phyloP scores from a whole-genome alignment of 1,284 basidiomycete species.

The Ustilago hordei region DNA sequence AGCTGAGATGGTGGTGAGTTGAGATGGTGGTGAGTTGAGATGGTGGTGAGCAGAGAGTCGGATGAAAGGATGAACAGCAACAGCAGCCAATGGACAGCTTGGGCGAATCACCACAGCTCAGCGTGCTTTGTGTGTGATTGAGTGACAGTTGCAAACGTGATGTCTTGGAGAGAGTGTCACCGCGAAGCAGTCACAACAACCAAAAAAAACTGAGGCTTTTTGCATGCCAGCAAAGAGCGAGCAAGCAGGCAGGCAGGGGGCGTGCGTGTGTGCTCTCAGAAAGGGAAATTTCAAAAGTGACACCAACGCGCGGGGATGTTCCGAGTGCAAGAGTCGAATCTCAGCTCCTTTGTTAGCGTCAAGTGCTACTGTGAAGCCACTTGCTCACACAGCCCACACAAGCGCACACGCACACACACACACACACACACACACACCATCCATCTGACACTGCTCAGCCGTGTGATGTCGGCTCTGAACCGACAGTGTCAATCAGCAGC shows the following conservation, averaged over 20 bases:
- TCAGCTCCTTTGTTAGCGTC: neutral
- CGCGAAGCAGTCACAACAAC: neutral
- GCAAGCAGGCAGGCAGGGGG: neutral
- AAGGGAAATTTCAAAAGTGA: conserved; percentile 5
- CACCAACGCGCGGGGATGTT: conserved; percentile 4
- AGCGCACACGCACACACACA: neutral
- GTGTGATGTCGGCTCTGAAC: neutral
- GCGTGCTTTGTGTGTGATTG: neutral
- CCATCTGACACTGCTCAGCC: too few relatives aligned
- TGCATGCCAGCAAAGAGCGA: conserved; percentile 10
- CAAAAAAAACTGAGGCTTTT: conserved; percentile 9
- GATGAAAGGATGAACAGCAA: conserved; percentile 3
- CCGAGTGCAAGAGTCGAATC: neutral
- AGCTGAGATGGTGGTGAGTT: neutral
- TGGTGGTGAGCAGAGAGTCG: conserved; percentile 1
- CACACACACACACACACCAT: too few relatives aligned
- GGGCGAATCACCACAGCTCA: conserved; percentile 1
- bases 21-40: neutral
- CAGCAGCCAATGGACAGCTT: neutral
- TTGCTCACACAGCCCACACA: neutral
- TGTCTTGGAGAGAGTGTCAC: neutral
- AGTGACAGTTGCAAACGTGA: neutral
- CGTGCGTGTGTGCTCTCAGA: conserved; percentile 3
- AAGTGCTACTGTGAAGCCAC: neutral
- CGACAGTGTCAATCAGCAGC: neutral